Conservation (phyloP, 2,329 filamentous ascomycete genomes). For the Penicillium sp. region DNA sequence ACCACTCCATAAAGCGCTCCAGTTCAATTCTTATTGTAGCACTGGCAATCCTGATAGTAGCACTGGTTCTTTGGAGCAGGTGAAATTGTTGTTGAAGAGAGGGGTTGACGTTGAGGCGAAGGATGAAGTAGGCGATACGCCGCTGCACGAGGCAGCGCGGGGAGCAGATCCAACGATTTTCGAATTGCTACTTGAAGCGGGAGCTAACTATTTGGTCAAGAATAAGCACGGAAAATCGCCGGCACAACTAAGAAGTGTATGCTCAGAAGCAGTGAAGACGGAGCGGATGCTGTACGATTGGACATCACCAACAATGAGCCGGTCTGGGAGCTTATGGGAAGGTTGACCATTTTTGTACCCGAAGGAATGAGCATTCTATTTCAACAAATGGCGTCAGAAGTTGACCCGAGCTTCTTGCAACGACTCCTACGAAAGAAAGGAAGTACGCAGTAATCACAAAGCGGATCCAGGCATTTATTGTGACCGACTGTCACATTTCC, state of each 20-base stretch:
- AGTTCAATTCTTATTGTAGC: too few relatives aligned
- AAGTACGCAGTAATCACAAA: slow-evolving; percentile 7
- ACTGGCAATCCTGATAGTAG: too few relatives aligned
- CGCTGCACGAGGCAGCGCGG: slow-evolving; percentile 2
- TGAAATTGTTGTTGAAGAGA: background rate
- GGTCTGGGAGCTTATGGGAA: too few relatives aligned
- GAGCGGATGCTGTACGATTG: too few relatives aligned
- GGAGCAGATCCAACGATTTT: background rate
- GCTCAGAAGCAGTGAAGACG: background rate
- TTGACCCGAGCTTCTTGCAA: background rate
- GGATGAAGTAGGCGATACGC: background rate
- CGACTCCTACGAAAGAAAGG: background rate
- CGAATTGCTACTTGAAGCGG: slow-evolving; percentile 3
- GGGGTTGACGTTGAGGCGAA: slow-evolving; percentile 3
- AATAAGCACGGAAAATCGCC: background rate
- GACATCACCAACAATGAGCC: too few relatives aligned
- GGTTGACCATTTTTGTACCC: too few relatives aligned
- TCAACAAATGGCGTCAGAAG: background rate
- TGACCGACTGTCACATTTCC: slow-evolving; percentile 12
- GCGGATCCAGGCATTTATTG: slow-evolving; percentile 8
- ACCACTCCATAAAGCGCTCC: background rate
- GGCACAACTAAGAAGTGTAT: background rate
- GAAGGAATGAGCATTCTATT: too few relatives aligned
- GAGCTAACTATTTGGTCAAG: background rate
- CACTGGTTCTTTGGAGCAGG: background rate